phyloP scores from a whole-genome alignment of 495 filamentous ascomycete species.

The Lasiosphaeria ovina region DNA sequence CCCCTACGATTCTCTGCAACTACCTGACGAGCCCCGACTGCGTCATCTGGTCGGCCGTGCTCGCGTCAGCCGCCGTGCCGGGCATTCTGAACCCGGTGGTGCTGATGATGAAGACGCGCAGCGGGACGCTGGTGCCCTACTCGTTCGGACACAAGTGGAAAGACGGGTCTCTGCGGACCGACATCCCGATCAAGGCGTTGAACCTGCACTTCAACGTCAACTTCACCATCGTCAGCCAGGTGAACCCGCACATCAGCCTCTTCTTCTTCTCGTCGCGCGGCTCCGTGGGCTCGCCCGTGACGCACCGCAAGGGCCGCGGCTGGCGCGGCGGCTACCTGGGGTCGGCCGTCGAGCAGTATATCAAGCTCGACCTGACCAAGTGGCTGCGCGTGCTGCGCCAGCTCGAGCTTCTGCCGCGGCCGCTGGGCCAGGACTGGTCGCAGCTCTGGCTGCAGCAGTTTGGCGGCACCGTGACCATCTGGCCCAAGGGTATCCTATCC shows the following conservation, averaged over 20 bases:
- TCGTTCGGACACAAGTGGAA: constrained; percentile 98
- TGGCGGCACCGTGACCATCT: constrained; percentile 91
- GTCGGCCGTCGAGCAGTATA: constrained; percentile 86
- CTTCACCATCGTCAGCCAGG: constrained; percentile 93
- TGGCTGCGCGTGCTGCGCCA: constrained; percentile 94
- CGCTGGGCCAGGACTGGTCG: constrained; percentile 93
- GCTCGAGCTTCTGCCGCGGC: constrained; percentile 84
- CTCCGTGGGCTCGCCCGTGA: constrained; percentile 87
- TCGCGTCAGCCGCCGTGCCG: constrained; percentile 93
- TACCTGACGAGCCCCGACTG: constrained; percentile 94
- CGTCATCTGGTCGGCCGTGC: constrained; percentile 95
- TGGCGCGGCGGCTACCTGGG: constrained; percentile 96
- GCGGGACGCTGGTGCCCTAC: constrained; percentile 74
- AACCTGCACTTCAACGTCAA: constrained; percentile 98
- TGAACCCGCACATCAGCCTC: constrained; percentile 95
- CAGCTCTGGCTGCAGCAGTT: constrained; percentile 95
- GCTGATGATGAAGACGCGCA: constrained; percentile 85
- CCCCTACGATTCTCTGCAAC: constrained; percentile 86
- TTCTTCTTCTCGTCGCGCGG: constrained; percentile 98
- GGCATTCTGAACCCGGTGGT: constrained; percentile 96
- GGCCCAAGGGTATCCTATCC: constrained; percentile 67
- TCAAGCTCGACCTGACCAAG: constrained; percentile 93
- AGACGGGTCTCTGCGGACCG: constrained; percentile 87
- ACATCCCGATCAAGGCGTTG: constrained; percentile 89
- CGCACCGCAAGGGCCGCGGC: constrained; percentile 86